These are phyloP conservation scores for Eimeria zaria DNA, from an alignment of 169 alveolate species.

Conservation along the genomic window DNA sequence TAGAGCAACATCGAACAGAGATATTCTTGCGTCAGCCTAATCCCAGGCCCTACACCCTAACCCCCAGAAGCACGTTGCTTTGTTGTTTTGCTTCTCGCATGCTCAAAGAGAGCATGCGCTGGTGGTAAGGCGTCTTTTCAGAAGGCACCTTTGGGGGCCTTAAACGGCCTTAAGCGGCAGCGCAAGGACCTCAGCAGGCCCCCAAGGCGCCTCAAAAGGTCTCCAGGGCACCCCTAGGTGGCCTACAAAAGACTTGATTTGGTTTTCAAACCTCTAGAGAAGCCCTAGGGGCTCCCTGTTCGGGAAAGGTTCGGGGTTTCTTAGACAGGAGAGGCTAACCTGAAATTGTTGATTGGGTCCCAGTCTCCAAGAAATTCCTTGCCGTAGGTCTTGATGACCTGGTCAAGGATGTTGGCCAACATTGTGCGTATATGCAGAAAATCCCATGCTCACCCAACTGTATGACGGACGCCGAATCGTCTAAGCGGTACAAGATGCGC, in stretches of 20 bases:
- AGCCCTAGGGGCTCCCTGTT: background rate
- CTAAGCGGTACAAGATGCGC: background rate
- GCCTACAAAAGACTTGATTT: background rate
- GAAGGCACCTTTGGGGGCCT: background rate
- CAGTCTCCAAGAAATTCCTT: constrained; percentile 90
- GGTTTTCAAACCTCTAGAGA: background rate
- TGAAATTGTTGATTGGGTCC: constrained; percentile 90
- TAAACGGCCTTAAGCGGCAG: background rate
- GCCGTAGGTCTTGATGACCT: constrained; percentile 89
- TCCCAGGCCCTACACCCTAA: background rate
- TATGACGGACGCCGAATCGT: background rate
- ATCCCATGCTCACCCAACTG: constrained; percentile 12
- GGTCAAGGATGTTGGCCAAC: constrained; percentile 88
- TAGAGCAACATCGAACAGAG: background rate
- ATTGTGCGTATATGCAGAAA: constrained; percentile 45
- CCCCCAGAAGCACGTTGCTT: background rate
- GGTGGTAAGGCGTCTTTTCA: background rate
- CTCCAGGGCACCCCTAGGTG: background rate
- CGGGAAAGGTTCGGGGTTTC: background rate
- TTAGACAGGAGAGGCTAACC: background rate
- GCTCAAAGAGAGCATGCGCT: background rate
- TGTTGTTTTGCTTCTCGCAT: background rate
- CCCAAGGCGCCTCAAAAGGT: background rate
- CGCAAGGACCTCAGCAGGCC: background rate
- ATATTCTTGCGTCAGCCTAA: background rate